Evolutionary conservation across 495 filamentous ascomycete species (phyloP).

Genomic region (Margaritispora aquatica): DNA sequence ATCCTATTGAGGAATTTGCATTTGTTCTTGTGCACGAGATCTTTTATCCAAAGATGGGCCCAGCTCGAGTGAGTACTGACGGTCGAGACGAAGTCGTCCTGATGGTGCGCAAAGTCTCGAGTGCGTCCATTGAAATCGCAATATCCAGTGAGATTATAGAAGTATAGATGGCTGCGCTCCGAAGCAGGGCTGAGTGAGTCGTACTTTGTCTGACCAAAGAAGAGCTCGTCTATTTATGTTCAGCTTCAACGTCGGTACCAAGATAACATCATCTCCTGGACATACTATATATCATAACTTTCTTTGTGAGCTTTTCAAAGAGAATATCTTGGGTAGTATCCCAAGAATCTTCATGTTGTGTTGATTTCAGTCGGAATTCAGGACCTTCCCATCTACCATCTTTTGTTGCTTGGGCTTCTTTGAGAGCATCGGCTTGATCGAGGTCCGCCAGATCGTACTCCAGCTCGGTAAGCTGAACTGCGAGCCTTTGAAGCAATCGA

Average conservation of each 20-base stretch:
- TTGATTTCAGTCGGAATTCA: neutral
- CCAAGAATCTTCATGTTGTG: neutral
- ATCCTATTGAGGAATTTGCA: neutral
- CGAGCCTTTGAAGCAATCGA: neutral
- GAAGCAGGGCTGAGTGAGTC: neutral
- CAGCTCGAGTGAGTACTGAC: neutral
- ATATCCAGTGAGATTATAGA: neutral
- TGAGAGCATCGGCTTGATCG: neutral
- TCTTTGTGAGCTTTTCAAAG: neutral
- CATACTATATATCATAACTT: neutral
- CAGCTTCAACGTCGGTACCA: too few species aligned
- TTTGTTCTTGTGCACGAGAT: neutral
- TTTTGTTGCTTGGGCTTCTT: neutral
- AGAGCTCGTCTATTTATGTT: neutral
- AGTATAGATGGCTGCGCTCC: neutral
- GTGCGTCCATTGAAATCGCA: neutral
- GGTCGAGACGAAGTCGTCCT: neutral
- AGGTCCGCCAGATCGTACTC: neutral
- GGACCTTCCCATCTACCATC: neutral
- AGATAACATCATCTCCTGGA: too few species aligned
- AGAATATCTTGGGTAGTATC: neutral
- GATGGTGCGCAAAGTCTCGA: neutral
- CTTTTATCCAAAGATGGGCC: neutral
- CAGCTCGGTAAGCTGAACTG: neutral
- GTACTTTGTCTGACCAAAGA: neutral